Conservation (phyloP, 1,284 basidiomycete genomes). For the Cryptococcus maquisensis region DNA sequence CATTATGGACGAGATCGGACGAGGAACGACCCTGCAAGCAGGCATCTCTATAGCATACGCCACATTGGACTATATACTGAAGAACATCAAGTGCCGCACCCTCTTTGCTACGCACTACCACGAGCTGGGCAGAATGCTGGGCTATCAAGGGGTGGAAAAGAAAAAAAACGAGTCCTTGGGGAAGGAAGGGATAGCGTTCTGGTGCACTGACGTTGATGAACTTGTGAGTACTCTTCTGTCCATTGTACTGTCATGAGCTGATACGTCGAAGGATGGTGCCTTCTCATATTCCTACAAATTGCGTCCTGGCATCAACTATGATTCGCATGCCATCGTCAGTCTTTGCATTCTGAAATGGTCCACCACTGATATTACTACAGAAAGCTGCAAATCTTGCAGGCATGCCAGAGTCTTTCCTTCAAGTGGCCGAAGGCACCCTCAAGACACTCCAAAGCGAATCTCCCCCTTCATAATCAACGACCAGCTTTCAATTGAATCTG, state of each 20-base stretch:
- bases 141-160: conserved; percentile 46
- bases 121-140: conserved; percentile 81
- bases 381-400: conserved; percentile 79
- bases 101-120: conserved; percentile 98
- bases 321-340: conserved; percentile 79
- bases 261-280: conserved; percentile 56
- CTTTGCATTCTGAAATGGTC: not conserved
- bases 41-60: conserved; percentile 92
- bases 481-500: too few relatives aligned
- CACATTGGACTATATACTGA: conserved; percentile 73
- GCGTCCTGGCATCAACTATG: conserved; percentile 75
- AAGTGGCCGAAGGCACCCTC: conserved; percentile 29
- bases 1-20: conserved; percentile 93
- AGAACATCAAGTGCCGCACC: conserved; percentile 69
- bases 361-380: conserved; percentile 36
- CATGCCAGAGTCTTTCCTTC: conserved; percentile 58
- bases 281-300: conserved; percentile 82
- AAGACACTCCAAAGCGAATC: conserved; percentile 10
- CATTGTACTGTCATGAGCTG: not conserved
- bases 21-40: conserved; percentile 88
- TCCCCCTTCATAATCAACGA: too few relatives aligned
- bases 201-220: conserved; percentile 81
- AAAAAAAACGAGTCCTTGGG: not conserved
- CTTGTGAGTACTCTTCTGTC: conserved; percentile 53
- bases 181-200: conserved; percentile 65